Percentiles rank a stretch among this genome's conserved stretches.
These are phyloP conservation scores for Leptosphaerulina australis DNA, from an alignment of 2,329 filamentous ascomycete species.

Conservation along the genomic window DNA sequence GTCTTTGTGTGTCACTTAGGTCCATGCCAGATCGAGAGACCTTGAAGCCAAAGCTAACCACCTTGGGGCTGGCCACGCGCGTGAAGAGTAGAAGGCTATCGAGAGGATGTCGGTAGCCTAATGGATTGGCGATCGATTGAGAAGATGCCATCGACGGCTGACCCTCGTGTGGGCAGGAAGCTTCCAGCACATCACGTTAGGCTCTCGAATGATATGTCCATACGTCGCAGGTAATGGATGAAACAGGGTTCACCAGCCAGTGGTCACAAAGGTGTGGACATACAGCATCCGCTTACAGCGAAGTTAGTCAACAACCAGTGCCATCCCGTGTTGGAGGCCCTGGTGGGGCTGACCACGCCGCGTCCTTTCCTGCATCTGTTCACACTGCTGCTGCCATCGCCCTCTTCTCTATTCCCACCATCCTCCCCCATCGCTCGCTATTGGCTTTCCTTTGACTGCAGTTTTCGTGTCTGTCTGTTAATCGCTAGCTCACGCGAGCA, in stretches of 20 bases:
- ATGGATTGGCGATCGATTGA: constrained; percentile 1
- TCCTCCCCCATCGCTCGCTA: no score
- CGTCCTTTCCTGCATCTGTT: constrained; percentile 15
- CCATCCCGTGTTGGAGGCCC: constrained; percentile 20
- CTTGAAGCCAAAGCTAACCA: background rate
- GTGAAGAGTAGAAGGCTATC: background rate
- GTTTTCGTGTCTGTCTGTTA: constrained; percentile 7
- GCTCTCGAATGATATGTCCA: constrained; percentile 1
- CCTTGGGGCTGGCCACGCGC: background rate
- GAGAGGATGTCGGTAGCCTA: constrained; percentile 1
- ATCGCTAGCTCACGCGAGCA: constrained; percentile 15
- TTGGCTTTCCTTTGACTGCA: constrained; percentile 1
- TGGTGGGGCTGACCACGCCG: constrained; percentile 24
- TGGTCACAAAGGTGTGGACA: constrained; percentile 31
- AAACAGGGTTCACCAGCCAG: constrained; percentile 17
- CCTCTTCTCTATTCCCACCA: constrained; percentile 5
- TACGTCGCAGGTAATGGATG: constrained; percentile 9
- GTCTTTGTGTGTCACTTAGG: constrained; percentile 3
- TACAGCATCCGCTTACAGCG: constrained; percentile 43
- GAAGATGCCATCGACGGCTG: constrained; percentile 11
- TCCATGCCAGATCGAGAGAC: background rate
- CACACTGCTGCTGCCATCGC: constrained; percentile 5
- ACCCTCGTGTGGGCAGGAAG: constrained; percentile 3
- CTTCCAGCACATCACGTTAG: constrained; percentile 5
- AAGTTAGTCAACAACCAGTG: constrained; percentile 14